A percentile compares a stretch with the other conserved stretches of the same genome.
Conservation (phyloP, 371 early-diverging fungal genomes). For the Mortierella sp. region DNA sequence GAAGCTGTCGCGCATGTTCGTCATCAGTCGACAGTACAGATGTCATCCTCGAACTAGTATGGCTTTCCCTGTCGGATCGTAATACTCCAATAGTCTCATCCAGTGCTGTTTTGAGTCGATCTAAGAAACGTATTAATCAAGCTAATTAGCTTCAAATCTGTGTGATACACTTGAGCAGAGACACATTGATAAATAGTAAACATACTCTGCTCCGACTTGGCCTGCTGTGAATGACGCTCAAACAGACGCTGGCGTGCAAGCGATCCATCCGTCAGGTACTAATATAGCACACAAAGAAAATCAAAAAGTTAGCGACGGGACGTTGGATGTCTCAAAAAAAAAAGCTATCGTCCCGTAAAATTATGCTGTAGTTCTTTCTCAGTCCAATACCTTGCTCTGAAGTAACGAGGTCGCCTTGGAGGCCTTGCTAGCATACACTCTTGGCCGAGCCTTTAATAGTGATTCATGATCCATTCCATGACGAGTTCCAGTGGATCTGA, state of each 20-base stretch:
- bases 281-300: neutral
- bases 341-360: too few species aligned
- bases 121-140: conserved; percentile 4
- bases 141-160: too few species aligned
- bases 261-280: conserved; percentile 41
- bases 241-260: conserved; percentile 33
- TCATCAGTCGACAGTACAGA: conserved; percentile 17
- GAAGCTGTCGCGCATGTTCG: conserved; percentile 14
- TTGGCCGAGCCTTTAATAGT: conserved; percentile 34
- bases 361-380: too few species aligned
- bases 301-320: too few species aligned
- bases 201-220: conserved; percentile 18
- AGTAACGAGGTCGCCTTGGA: conserved; percentile 29
- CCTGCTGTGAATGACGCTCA: conserved; percentile 10
- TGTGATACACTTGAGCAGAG: neutral
- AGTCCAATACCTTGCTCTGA: conserved; percentile 49
- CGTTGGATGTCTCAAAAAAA: neutral
- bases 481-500: neutral
- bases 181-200: neutral
- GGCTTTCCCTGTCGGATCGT: conserved; percentile 15
- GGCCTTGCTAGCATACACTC: conserved; percentile 42
- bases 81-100: conserved; percentile 42
- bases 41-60: conserved; percentile 8
- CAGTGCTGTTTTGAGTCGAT: conserved; percentile 27
- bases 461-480: conserved; percentile 22